Evolutionary conservation across 805 yeast genomes (phyloP), one percentile per base, ranked within the genome.

Genomic region (Saccharomycopsis oosterbeekiorum): DNA sequence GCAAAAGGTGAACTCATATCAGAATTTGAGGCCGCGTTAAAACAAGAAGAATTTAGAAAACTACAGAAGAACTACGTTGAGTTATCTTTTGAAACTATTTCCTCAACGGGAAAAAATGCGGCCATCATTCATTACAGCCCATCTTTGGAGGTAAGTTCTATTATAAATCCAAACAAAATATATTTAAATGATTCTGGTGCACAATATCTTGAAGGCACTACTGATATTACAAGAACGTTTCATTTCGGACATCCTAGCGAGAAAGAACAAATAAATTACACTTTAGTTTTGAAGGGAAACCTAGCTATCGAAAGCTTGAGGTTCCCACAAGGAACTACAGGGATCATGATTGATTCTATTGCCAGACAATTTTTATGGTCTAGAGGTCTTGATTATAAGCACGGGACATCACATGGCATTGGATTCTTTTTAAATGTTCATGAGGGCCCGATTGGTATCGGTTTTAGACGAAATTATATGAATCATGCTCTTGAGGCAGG

Each of bases 341-440:
- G 97, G 0, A 80, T 81, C 60, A 80, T 83, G 68, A 81, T 94
- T 40, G 99, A 94, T 70, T 76, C 84, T 0, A 77, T 91, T 59
- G 96, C 97, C 0, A 80, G 99, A 65, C 91, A 86, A 71, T 85
- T 82, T 59, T 75, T 94, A 63, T 88, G 96, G 91, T 76, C 82
- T 47, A 78, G 83, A 59, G 98, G 98, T 0, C 76, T 89, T 57
- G 94, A 89, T 70, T 94, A 88, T 71, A 82, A 85, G 65, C 99
- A 94, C 73, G 98, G 99, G 10, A 90, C 98, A 0, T 97, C 98
- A 1, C 99, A 94, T 73, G 99, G 99, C 4, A 88, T 94, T n/a
- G 98, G 97, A 1, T 80, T 92, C 21, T 93, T 80, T 70, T 82
- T 96, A 55, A 86, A 87, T 71, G 98, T 94, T 17, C 99, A 94